Percentiles rank a stretch among this genome's conserved stretches.
phyloP scores from a whole-genome alignment of 2,329 filamentous ascomycete genomes.

The Pseudofabraea citricarpa region DNA sequence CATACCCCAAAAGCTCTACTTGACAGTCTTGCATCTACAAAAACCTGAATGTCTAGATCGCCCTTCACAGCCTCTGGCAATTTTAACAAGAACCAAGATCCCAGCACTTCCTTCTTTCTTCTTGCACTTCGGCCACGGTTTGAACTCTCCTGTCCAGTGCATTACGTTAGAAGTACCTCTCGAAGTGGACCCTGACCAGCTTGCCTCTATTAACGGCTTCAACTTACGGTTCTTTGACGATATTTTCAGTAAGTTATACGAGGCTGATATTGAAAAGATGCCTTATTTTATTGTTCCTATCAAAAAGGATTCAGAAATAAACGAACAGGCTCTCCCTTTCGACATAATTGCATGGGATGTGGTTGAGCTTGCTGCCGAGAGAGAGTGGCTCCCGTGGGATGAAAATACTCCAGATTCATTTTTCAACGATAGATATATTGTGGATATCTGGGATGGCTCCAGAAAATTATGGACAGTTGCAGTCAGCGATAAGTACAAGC shows the following conservation, averaged over 20 bases:
- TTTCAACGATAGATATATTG: slow-evolving; percentile 48
- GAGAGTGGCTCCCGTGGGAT: slow-evolving; percentile 30
- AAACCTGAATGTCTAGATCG: slow-evolving; percentile 52
- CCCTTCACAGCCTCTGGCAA: slow-evolving; percentile 56
- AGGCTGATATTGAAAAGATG: slow-evolving; percentile 55
- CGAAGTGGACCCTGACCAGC: slow-evolving; percentile 29
- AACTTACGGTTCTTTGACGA: slow-evolving; percentile 75
- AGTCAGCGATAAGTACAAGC: slow-evolving; percentile 53
- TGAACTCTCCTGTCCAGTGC: slow-evolving; percentile 53
- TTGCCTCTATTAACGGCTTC: slow-evolving; percentile 61
- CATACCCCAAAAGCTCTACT: slow-evolving; percentile 49
- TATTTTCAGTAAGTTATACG: slow-evolving; percentile 84
- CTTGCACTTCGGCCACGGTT: slow-evolving; percentile 65
- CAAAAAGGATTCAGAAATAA: slow-evolving; percentile 6
- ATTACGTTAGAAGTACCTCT: slow-evolving; percentile 40
- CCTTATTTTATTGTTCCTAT: slow-evolving; percentile 80
- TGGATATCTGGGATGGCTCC: slow-evolving; percentile 57
- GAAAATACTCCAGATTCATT: slow-evolving; percentile 40
- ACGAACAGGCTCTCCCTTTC: slow-evolving; percentile 8
- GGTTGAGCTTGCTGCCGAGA: slow-evolving; percentile 35
- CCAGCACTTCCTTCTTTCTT: slow-evolving; percentile 63
- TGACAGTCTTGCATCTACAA: slow-evolving; percentile 55
- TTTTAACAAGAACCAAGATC: slow-evolving; percentile 65
- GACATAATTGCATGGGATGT: slow-evolving; percentile 57
- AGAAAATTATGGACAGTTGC: slow-evolving; percentile 53